Evolutionary conservation across 441 rosid species (phyloP), one percentile per base, ranked within the genome.

Genomic region (Euphorbia schlechtendalii): DNA sequence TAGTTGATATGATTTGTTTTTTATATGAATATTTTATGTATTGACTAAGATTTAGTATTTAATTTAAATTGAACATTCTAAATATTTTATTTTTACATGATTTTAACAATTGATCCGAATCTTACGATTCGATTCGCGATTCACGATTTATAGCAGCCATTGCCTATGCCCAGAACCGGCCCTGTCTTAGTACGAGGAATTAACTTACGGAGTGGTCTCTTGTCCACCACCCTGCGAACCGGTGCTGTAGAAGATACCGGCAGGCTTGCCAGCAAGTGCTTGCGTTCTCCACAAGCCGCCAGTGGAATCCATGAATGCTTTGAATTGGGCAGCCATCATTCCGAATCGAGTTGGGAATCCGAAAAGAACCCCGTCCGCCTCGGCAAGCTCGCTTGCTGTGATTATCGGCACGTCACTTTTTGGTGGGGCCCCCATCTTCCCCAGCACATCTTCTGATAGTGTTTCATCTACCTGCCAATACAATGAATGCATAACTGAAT

Each of bases 211-310:
- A 1, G 99, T 94, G 56, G 98, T 94, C 81, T 94, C 99, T 72
- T 94, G 99, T 34, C 99, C 99, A 21, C 99, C 99, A 18, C 99
- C 99, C 75, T 94, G 98, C 59, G 99, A 89, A 12, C 91, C 99
- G 10, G 96, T 94, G 88, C 96, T 84, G 80, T 75, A 82, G 82
- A 94, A 94, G 68, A 94, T 78, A 49, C 99, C 99, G 7, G 99
- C 99, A 52, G 99, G 96, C 73, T 91, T 94, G 63, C 99, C 99
- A 0, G 98, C 96, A 24, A 94, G 99, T 67, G 81, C 75, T 61
- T 91, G 99, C 59, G 96, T 76, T 73, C 94, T 80, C 99, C 99
- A 91, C 56, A 91, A 81, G 27, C 96, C 96, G 65, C 96, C 96
- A 1, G 99, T 94, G 24, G 96, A 81, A 66, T 94, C 99, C 73